Evolutionary conservation across 495 filamentous ascomycete genomes (phyloP).

Genomic region (Poronia punctata): DNA sequence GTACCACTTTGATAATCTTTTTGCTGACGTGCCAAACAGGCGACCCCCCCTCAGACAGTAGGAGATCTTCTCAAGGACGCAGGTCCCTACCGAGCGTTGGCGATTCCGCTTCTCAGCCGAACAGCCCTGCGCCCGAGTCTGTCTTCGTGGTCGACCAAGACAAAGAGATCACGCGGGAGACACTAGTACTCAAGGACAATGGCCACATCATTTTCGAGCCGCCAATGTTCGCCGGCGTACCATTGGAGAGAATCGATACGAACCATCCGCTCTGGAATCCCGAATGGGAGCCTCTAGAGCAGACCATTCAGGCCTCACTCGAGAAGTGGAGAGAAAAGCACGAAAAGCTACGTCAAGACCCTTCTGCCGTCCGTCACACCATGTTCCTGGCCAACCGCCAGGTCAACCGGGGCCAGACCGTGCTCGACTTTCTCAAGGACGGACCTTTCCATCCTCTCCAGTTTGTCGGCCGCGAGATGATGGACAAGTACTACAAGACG

Average conservation of each 20-base stretch:
- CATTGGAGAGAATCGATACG: constrained; percentile 35
- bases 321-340: constrained; percentile 33
- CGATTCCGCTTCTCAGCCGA: constrained; percentile 15
- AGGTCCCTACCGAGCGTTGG: constrained; percentile 23
- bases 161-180: constrained; percentile 32
- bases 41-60: constrained; percentile 9
- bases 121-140: constrained; percentile 13
- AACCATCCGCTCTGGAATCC: constrained; percentile 41
- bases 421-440: constrained; percentile 35
- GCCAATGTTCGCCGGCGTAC: constrained; percentile 35
- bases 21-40: constrained; percentile 8
- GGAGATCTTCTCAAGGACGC: constrained; percentile 18
- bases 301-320: constrained; percentile 22
- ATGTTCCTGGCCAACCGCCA: constrained; percentile 40
- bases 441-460: constrained; percentile 44
- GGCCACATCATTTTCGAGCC: constrained; percentile 33
- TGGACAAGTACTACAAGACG: constrained; percentile 27
- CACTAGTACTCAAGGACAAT: constrained; percentile 31
- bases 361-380: constrained; percentile 24
- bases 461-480: constrained; percentile 35
- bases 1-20: background rate
- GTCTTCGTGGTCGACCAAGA: constrained; percentile 5
- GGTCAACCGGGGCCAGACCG: constrained; percentile 36
- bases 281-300: constrained; percentile 33
- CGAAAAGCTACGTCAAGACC: constrained; percentile 17